Evolutionary conservation across 352 stramenopile genomes (phyloP).

Genomic region (Proteromonas lacertae): DNA sequence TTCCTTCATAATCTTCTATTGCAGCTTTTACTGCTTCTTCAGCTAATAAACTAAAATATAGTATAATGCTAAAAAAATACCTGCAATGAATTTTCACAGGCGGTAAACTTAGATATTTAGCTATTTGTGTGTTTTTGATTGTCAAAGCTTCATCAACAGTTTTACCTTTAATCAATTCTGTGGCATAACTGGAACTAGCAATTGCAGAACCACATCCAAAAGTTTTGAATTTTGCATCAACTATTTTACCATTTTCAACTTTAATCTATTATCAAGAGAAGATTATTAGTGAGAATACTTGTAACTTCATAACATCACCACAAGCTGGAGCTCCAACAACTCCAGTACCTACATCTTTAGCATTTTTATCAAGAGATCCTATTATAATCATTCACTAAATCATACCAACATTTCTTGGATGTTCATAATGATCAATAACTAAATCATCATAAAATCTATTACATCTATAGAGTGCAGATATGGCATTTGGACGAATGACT

Average conservation of each 20-base stretch:
- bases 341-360: slow-evolving; percentile 71
- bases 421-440: slow-evolving; percentile 99
- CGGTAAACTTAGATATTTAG: slow-evolving; percentile 85
- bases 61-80: too few species aligned
- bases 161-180: slow-evolving; percentile 95
- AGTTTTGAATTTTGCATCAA: slow-evolving; percentile 83
- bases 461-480: too few species aligned
- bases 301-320: slow-evolving; percentile 97
- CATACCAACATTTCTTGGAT: slow-evolving; percentile 87
- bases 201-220: slow-evolving; percentile 95
- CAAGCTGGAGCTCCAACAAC: slow-evolving; percentile 89
- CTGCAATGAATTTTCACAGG: slow-evolving; percentile 94
- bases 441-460: slow-evolving; percentile 89
- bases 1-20: slow-evolving; percentile 81
- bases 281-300: slow-evolving; percentile 13
- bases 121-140: slow-evolving; percentile 78
- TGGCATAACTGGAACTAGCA: slow-evolving; percentile 63
- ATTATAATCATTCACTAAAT: too few species aligned
- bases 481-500: too few species aligned
- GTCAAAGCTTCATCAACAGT: slow-evolving; percentile 7
- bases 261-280: not conserved
- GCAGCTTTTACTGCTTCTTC: slow-evolving; percentile 98
- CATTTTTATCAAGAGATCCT: slow-evolving; percentile 85
- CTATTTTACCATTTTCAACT: not conserved
- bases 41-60: slow-evolving; percentile 81